Evolutionary conservation across 2,329 filamentous ascomycete genomes (phyloP), one percentile per base, ranked within the genome.

Genomic region (Elsinoe necatrix): DNA sequence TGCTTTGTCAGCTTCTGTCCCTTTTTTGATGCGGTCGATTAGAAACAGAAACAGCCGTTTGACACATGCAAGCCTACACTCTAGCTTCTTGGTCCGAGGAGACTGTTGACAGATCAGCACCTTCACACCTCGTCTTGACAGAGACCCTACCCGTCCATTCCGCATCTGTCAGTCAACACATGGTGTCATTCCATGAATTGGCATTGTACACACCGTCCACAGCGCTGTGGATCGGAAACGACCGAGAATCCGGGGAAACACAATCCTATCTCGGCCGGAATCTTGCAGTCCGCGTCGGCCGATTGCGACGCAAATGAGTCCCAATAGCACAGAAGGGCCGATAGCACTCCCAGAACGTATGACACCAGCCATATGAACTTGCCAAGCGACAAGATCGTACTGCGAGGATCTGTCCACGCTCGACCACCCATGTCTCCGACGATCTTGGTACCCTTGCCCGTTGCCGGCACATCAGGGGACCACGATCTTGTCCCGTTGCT

Each of bases 391-490:
- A 37, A 11, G 9, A n/a, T n/a, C n/a, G n/a, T n/a, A n/a, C n/a
- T n/a, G n/a, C n/a, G n/a, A n/a, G n/a, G n/a, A n/a, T n/a, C n/a
- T n/a, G n/a, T n/a, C n/a, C n/a, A n/a, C n/a, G n/a, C n/a, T n/a
- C n/a, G n/a, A n/a, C 3, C 14, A n/a, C 3, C 39, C n/a, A 4
- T 42, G 39, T 42, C 16, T 20, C 18, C 11, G 12, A 11, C 41
- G 41, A 43, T 43, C 41, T 43, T 43, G 41, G 41, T 43, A 43
- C 41, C 41, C 41, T 43, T 43, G 41, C 41, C 41, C 41, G 41
- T 43, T 43, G 41, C 41, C 41, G 41, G 41, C 41, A 43, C 23
- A 16, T 43, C 41, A 43, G 41, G 16, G 41, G 9, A 43, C 41
- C 41, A 23, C 18, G 16, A 42, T 43, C 41, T 43, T 43, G 41